phyloP scores from a whole-genome alignment of 1,284 basidiomycete genomes.

The Phylloporus gajari region DNA sequence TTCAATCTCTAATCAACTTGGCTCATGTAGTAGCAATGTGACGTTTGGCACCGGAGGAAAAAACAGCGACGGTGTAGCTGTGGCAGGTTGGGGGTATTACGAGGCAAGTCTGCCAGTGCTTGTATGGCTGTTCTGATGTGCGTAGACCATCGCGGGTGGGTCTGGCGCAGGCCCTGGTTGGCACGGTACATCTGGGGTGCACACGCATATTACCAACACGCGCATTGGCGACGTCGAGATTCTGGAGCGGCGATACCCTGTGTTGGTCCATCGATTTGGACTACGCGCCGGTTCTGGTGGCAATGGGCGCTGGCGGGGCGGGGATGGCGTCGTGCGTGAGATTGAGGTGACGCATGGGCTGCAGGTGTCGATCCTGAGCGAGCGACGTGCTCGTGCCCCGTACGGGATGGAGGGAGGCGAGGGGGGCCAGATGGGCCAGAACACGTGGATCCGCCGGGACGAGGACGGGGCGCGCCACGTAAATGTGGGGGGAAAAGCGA shows the following conservation, averaged over 20 bases:
- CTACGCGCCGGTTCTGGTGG: constrained; percentile 84
- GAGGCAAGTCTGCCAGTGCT: constrained; percentile 62
- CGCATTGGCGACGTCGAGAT: constrained; percentile 94
- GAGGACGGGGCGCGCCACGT: constrained; percentile 66
- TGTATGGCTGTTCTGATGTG: constrained; percentile 3
- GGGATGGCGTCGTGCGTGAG: constrained; percentile 89
- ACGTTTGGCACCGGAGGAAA: constrained; percentile 93
- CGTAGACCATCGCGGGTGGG: constrained; percentile 90
- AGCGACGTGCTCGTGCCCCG: constrained; percentile 88
- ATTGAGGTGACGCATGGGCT: constrained; percentile 89
- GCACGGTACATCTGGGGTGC: constrained; percentile 90
- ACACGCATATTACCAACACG: constrained; percentile 95
- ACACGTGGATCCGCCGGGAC: constrained; percentile 87
- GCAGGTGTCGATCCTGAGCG: constrained; percentile 88
- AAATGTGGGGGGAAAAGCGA: constrained; percentile 93
- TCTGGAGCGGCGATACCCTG: constrained; percentile 90
- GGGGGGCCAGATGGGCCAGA: constrained; percentile 79
- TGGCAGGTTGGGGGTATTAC: constrained; percentile 85
- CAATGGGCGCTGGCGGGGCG: constrained; percentile 81
- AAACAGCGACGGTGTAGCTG: constrained; percentile 56
- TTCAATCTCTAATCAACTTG: neutral
- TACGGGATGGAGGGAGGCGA: constrained; percentile 92
- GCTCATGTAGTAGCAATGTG: constrained; percentile 70
- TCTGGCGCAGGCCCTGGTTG: constrained; percentile 91
- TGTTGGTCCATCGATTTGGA: constrained; percentile 86